Conservation (phyloP, 2,329 filamentous ascomycete species). For the Blastomyces gilchristii region DNA sequence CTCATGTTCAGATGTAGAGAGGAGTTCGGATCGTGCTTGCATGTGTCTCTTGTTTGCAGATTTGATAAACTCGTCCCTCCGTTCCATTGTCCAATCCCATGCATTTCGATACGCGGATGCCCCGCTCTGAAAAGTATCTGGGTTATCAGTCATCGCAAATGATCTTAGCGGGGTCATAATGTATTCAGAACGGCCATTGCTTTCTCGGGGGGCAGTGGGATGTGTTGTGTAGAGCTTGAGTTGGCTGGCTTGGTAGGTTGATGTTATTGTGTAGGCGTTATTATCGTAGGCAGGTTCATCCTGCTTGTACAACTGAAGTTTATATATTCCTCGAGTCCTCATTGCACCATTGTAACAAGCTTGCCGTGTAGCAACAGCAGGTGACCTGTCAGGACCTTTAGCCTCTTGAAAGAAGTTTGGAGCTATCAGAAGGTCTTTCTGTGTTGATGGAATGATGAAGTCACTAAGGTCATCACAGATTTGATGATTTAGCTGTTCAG, state of each 20-base stretch:
- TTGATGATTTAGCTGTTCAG: constrained; percentile 21
- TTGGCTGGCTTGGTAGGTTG: constrained; percentile 18
- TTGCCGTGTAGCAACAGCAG: too few relatives aligned
- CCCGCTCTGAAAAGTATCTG: constrained; percentile 28
- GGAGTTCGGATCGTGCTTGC: neutral
- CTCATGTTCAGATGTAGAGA: neutral
- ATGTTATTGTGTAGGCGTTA: too few relatives aligned
- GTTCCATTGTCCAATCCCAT: constrained; percentile 29
- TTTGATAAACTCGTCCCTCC: constrained; percentile 30
- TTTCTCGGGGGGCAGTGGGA: neutral
- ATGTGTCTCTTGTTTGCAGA: constrained; percentile 9
- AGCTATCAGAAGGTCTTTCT: too few relatives aligned
- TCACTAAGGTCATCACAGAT: constrained; percentile 20
- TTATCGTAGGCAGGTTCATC: too few relatives aligned
- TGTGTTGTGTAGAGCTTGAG: constrained; percentile 7
- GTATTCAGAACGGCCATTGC: neutral
- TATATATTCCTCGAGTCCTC: too few relatives aligned
- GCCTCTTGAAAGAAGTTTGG: too few relatives aligned
- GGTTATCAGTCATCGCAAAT: constrained; percentile 6
- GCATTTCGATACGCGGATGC: constrained; percentile 33
- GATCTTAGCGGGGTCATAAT: constrained; percentile 9
- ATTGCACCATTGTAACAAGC: too few relatives aligned
- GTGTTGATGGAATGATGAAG: constrained; percentile 18
- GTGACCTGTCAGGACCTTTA: too few relatives aligned
- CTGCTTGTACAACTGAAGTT: too few relatives aligned